These are phyloP conservation scores for Ogataea nakhonphanomensis DNA, from an alignment of 805 yeast genomes.

Conservation along the genomic window DNA sequence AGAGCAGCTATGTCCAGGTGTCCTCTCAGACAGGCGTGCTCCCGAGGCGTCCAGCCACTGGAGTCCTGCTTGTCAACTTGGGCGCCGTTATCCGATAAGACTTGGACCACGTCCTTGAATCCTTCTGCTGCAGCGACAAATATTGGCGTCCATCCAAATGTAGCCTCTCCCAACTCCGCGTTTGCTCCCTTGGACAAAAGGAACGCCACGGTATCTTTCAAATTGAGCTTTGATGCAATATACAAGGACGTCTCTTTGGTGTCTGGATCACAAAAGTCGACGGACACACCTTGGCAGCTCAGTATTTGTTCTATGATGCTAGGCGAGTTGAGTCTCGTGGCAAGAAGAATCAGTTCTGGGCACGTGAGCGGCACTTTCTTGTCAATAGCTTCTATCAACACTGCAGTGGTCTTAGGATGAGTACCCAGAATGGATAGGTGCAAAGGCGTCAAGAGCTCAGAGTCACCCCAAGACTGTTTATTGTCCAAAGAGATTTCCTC, in stretches of 20 bases:
- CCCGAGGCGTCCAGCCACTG: slow-evolving; percentile 97
- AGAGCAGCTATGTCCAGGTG: slow-evolving; percentile 67
- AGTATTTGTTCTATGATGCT: slow-evolving; percentile 54
- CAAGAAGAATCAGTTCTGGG: slow-evolving; percentile 60
- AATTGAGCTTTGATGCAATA: slow-evolving; percentile 67
- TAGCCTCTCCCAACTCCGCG: slow-evolving; percentile 68
- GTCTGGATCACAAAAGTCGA: slow-evolving; percentile 58
- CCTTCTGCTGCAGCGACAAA: slow-evolving; percentile 92
- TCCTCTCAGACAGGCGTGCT: slow-evolving; percentile 90
- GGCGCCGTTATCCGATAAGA: slow-evolving; percentile 54
- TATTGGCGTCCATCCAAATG: slow-evolving; percentile 93
- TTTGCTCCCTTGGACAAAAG: slow-evolving; percentile 61
- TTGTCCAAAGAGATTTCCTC: slow-evolving; percentile 52
- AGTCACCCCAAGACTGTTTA: slow-evolving; percentile 62
- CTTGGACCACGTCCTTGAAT: slow-evolving; percentile 48
- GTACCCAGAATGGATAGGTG: slow-evolving; percentile 80
- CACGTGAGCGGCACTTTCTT: slow-evolving; percentile 40
- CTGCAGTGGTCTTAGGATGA: slow-evolving; percentile 72
- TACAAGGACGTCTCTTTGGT: slow-evolving; percentile 80
- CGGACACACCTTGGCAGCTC: slow-evolving; percentile 53
- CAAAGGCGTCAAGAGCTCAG: slow-evolving; percentile 75
- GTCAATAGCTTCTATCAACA: slow-evolving; percentile 47
- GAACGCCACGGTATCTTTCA: slow-evolving; percentile 47
- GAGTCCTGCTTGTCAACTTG: slow-evolving; percentile 59
- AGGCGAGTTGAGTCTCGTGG: slow-evolving; percentile 62